Conservation (phyloP, 163 green algal genomes). For the Scenedesmus sp. region DNA sequence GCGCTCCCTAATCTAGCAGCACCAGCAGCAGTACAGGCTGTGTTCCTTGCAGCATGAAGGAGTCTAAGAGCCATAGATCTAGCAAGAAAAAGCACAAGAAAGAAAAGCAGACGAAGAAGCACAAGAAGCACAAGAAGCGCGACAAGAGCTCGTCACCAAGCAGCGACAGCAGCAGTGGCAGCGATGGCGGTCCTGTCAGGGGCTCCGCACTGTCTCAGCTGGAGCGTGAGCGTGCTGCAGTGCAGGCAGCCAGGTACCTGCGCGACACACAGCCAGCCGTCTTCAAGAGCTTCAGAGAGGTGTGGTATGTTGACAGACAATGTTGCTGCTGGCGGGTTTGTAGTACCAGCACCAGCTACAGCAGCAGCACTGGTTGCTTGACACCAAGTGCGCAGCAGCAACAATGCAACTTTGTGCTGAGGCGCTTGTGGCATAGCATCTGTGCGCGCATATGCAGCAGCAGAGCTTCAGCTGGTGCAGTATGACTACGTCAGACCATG, state of each 20-base stretch:
- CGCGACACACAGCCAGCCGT: conserved; percentile 55
- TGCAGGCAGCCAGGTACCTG: conserved; percentile 58
- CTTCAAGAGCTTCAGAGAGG: conserved; percentile 67
- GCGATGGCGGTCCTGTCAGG: neutral
- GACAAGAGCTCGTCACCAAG: neutral
- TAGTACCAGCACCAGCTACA: neutral
- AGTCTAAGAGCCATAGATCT: neutral
- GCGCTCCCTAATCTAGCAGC: neutral
- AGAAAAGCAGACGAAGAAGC: conserved; percentile 7
- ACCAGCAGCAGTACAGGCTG: neutral
- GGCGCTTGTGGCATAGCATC: too few species aligned
- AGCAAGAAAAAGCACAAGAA: conserved; percentile 37
- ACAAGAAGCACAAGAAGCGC: conserved; percentile 21
- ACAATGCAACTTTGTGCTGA: too few species aligned
- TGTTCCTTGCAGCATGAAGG: neutral
- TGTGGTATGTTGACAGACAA: neutral
- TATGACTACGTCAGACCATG: neutral
- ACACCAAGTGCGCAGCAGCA: too few species aligned
- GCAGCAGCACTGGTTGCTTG: too few species aligned
- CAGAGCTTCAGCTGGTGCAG: neutral
- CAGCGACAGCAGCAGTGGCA: conserved; percentile 39
- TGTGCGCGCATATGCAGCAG: neutral
- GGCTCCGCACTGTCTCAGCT: conserved; percentile 52
- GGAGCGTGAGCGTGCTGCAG: conserved; percentile 57
- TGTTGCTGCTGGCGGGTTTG: neutral